Percentiles rank a stretch among this genome's conserved stretches.
These are phyloP conservation scores for Boletus bicolor DNA, from an alignment of 768 basidiomycete genomes.

Conservation along the genomic window DNA sequence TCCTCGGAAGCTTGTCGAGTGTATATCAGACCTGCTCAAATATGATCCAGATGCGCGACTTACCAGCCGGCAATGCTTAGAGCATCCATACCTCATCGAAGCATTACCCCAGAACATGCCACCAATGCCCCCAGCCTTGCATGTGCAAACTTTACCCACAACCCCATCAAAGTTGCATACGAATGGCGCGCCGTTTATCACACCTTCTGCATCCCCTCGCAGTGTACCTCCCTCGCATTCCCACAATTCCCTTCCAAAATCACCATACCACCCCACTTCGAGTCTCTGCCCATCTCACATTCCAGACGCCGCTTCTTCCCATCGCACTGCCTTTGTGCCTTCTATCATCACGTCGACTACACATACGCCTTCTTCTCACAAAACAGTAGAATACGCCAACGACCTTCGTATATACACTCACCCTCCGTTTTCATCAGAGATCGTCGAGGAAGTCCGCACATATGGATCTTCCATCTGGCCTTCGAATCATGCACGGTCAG, in stretches of 20 bases:
- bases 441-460: conserved; percentile 28
- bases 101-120: conserved; percentile 66
- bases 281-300: conserved; percentile 40
- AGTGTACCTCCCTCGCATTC: conserved; percentile 50
- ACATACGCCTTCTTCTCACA: conserved; percentile 31
- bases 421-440: conserved; percentile 30
- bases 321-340: conserved; percentile 53
- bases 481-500: conserved; percentile 29
- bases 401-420: conserved; percentile 35
- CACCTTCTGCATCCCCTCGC: conserved; percentile 41
- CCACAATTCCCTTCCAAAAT: conserved; percentile 39
- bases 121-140: conserved; percentile 55
- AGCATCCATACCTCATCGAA: conserved; percentile 87
- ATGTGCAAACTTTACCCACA: conserved; percentile 38
- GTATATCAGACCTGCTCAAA: conserved; percentile 86
- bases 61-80: conserved; percentile 81
- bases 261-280: conserved; percentile 37
- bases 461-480: conserved; percentile 27
- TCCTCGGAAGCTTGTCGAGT: conserved; percentile 80
- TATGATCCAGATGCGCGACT: conserved; percentile 89
- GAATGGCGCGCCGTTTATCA: conserved; percentile 37
- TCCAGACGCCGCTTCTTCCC: conserved; percentile 48
- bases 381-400: conserved; percentile 35
- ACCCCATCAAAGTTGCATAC: conserved; percentile 36
- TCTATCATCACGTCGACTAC: conserved; percentile 32